Evolutionary conservation across 441 rosid genomes (phyloP), one percentile per base, ranked within the genome.

Genomic region (Melastoma candidum): DNA sequence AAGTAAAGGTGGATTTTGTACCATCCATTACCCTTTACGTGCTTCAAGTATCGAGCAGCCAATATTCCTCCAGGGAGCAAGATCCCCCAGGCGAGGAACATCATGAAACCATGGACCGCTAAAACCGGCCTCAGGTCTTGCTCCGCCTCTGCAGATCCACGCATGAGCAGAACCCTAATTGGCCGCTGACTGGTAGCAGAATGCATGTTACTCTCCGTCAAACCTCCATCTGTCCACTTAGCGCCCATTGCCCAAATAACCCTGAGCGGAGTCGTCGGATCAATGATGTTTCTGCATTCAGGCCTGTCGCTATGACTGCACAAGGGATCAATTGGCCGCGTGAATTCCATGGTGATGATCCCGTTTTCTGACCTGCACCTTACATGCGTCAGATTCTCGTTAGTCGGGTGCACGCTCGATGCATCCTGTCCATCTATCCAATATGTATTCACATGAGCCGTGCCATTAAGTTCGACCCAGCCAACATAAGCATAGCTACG

Each of bases 31-130:
- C 97, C 98, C 67, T 92, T 88, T 58, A 92, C 84, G 53, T 92
- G 97, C 67, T 92, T 85, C 59, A 92, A 57, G 79, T 88, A 92
- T 61, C 97, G 79, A 51, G 96, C 95, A 0, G 98, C 82, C 68
- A 92, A 57, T 68, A 85, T 77, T 46, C 98, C 98, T 1, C 95
- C 87, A 14, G 98, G 98, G 52, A 92, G 83, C 69, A 92, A 66
- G 73, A 92, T 88, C 46, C 95, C 98, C 98, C 97, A 92, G 57
- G 97, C 95, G 9, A 93, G 95, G 74, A 93, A 88, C 98, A 93
- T 93, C 98, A 93, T 88, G 75, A 86, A 93, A 47, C 97, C 97
- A 24, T 93, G 98, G 51, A 88, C 97, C 2, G 97, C 95, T 53
- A 88, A 71, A n/a, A 88, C 97, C 0, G 97, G 95, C 44, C 82